Conservation (phyloP, 1,284 basidiomycete genomes). For the Ceratobasidium sp. region DNA sequence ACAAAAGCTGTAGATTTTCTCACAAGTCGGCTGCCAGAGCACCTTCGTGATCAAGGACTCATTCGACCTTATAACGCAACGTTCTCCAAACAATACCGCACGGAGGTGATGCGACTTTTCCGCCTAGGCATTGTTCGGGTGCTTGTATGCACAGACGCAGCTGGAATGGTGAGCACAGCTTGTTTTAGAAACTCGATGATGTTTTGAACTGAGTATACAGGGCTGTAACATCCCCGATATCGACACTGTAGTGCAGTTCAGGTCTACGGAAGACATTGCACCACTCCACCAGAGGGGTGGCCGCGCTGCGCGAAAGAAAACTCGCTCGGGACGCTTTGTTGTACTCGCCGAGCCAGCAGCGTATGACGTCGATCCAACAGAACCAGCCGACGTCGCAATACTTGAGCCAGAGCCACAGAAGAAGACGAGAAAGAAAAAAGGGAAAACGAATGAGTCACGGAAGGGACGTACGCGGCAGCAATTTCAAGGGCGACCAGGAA, state of each 20-base stretch:
- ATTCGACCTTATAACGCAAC: slow-evolving; percentile 27
- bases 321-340: not conserved
- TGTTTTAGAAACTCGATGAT: not conserved
- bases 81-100: not conserved
- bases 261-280: not conserved
- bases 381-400: not conserved
- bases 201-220: not conserved
- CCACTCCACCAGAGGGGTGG: slow-evolving; percentile 21
- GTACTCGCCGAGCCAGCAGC: slow-evolving; percentile 13
- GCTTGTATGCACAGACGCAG: slow-evolving; percentile 20
- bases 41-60: not conserved
- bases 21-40: not conserved
- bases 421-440: not conserved
- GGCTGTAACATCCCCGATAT: slow-evolving; percentile 23
- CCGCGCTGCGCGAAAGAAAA: slow-evolving; percentile 7
- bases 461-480: not conserved
- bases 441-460: not conserved
- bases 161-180: slow-evolving; percentile 16
- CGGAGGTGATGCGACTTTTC: slow-evolving; percentile 1
- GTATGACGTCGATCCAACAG: slow-evolving; percentile 16
- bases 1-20: slow-evolving; percentile 8
- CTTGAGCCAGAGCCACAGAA: not conserved
- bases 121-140: not conserved
- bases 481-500: not conserved
- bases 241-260: not conserved